A percentile compares a stretch with the other conserved stretches of the same genome.
Conservation (phyloP, 495 filamentous ascomycete species). For the Collariella sp. region DNA sequence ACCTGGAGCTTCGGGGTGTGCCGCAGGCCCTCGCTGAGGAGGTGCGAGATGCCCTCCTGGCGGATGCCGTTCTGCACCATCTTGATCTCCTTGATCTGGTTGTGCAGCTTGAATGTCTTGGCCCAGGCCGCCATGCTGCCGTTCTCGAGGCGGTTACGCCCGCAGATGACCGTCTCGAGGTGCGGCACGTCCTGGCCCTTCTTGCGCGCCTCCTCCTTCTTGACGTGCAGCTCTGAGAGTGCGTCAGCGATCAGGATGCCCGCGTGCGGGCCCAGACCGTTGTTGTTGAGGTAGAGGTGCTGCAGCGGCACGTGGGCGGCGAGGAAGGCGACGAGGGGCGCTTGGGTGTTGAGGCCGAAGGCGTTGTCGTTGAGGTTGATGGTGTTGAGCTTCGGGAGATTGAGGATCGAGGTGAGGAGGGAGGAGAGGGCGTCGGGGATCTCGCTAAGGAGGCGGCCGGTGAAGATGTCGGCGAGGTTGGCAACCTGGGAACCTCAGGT, state of each 20-base stretch:
- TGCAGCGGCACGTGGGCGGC: slow-evolving; percentile 75
- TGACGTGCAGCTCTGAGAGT: slow-evolving; percentile 63
- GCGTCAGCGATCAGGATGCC: slow-evolving; percentile 77
- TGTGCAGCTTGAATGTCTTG: slow-evolving; percentile 70
- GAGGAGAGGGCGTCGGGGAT: slow-evolving; percentile 82
- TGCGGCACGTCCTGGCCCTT: slow-evolving; percentile 59
- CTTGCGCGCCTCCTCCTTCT: slow-evolving; percentile 67
- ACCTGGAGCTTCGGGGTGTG: slow-evolving; percentile 56
- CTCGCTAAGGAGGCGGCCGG: slow-evolving; percentile 82
- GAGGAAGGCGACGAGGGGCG: slow-evolving; percentile 77
- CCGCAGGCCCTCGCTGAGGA: slow-evolving; percentile 68
- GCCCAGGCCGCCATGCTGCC: slow-evolving; percentile 95
- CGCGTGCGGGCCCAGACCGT: slow-evolving; percentile 88
- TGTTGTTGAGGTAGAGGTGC: slow-evolving; percentile 93
- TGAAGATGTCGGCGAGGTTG: slow-evolving; percentile 96
- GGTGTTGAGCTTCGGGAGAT: slow-evolving; percentile 73
- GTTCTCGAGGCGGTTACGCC: slow-evolving; percentile 89
- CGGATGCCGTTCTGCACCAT: slow-evolving; percentile 99
- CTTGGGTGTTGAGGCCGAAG: slow-evolving; percentile 87
- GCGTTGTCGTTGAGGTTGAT: slow-evolving; percentile 97
- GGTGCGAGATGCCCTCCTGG: slow-evolving; percentile 74
- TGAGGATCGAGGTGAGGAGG: slow-evolving; percentile 77
- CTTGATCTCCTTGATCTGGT: slow-evolving; percentile 71
- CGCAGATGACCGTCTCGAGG: slow-evolving; percentile 90
- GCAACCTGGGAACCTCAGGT: slow-evolving; percentile 48